Conservation (phyloP, 83 land plant genomes). For the Picea abies region DNA sequence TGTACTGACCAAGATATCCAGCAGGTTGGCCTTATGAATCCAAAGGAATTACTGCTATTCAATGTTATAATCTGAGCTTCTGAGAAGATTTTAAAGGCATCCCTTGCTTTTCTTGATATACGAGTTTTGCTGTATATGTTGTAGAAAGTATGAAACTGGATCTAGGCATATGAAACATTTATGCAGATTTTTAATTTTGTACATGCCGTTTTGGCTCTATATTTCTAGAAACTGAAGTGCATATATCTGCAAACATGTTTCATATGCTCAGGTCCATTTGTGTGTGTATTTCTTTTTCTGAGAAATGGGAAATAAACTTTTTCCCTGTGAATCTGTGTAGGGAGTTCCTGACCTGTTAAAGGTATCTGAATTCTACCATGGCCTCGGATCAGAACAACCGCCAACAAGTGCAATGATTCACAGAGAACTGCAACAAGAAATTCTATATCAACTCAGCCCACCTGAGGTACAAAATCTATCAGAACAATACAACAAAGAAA, state of each 20-base stretch:
- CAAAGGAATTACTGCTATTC: no score
- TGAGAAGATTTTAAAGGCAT: no score
- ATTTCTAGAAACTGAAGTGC: not conserved
- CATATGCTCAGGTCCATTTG: no score
- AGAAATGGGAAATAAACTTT: not conserved
- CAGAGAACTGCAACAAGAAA: slow-evolving; percentile 34
- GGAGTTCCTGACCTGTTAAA: slow-evolving; percentile 45
- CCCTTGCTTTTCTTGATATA: no score
- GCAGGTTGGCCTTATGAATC: slow-evolving; percentile 10
- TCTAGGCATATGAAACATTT: not conserved
- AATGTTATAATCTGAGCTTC: no score
- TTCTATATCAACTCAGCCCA: slow-evolving; percentile 25
- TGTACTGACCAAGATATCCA: slow-evolving; percentile 31
- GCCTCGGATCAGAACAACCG: slow-evolving; percentile 37
- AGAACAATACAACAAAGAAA: no score
- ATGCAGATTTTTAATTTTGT: not conserved
- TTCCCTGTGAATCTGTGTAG: slow-evolving; percentile 16
- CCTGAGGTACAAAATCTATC: not conserved
- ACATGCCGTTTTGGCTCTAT: not conserved
- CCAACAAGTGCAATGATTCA: slow-evolving; percentile 38
- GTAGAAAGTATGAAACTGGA: not conserved
- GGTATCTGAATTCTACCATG: slow-evolving; percentile 30
- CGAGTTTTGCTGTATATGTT: not conserved
- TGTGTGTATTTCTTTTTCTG: no score
- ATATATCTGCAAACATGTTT: not conserved